Percentiles rank a stretch among this genome's conserved stretches.
These are phyloP conservation scores for Suillus cothurnatus DNA, from an alignment of 768 basidiomycete genomes.

Conservation along the genomic window DNA sequence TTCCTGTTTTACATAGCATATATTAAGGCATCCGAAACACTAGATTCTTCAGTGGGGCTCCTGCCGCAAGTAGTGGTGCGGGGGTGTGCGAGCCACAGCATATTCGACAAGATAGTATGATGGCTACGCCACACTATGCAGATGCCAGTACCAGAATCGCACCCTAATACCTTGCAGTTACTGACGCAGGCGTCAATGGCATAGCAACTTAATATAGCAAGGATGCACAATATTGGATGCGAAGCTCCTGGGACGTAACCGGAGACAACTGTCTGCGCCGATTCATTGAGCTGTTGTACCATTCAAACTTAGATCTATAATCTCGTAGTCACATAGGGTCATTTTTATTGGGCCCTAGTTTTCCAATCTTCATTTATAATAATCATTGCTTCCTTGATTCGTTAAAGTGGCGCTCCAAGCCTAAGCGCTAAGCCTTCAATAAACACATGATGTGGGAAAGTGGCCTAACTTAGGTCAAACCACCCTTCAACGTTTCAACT, in stretches of 20 bases:
- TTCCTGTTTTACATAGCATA: neutral
- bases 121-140: neutral
- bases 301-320: neutral
- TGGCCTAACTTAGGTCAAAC: too few species aligned
- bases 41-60: neutral
- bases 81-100: too few species aligned
- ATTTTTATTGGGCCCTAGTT: too few species aligned
- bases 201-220: neutral
- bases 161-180: neutral
- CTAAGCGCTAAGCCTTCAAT: too few species aligned
- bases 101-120: slow-evolving; percentile 5
- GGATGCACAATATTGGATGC: neutral
- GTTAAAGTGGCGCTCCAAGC: too few species aligned
- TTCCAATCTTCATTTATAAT: too few species aligned
- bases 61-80: too few species aligned
- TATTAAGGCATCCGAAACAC: neutral
- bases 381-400: too few species aligned
- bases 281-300: neutral
- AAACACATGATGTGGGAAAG: too few species aligned
- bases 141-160: neutral
- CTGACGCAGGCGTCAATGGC: neutral
- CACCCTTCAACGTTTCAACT: neutral
- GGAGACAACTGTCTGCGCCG: neutral
- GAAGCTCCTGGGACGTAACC: neutral
- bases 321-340: neutral